A percentile compares a stretch with the other conserved stretches of the same genome.
Evolutionary conservation across 2,329 filamentous ascomycete genomes (phyloP).

Genomic region (Myotisia sp.): DNA sequence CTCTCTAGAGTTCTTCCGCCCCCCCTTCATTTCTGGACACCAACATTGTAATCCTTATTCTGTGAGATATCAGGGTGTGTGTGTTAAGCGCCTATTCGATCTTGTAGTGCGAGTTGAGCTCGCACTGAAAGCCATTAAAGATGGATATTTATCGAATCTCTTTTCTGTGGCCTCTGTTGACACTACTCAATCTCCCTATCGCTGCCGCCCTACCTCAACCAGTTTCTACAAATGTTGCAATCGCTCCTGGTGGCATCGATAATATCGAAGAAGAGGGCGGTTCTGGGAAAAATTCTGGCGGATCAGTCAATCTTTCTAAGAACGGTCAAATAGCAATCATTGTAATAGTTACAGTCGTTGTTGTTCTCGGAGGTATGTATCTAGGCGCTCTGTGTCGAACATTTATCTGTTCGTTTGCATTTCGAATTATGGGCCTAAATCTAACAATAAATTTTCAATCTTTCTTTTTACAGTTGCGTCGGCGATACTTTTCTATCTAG

Average conservation of each 20-base stretch:
- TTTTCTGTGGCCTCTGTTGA: background rate
- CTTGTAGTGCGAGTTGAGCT: too few relatives aligned
- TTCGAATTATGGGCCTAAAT: background rate
- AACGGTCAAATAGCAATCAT: constrained; percentile 62
- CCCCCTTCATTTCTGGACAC: too few relatives aligned
- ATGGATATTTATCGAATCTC: background rate
- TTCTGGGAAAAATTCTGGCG: constrained; percentile 48
- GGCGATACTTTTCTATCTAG: constrained; percentile 58
- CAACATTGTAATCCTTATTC: too few relatives aligned
- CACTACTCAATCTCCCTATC: background rate
- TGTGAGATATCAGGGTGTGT: too few relatives aligned
- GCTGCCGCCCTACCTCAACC: background rate
- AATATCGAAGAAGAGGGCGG: constrained; percentile 38
- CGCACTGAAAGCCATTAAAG: too few relatives aligned
- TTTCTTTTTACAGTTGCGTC: constrained; percentile 39
- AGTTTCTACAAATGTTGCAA: background rate
- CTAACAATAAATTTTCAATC: too few relatives aligned
- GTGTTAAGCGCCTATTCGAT: too few relatives aligned
- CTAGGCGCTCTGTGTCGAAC: constrained; percentile 7
- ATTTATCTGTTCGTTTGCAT: background rate
- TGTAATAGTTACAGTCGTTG: constrained; percentile 52
- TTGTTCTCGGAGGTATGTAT: constrained; percentile 53
- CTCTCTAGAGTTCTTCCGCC: too few relatives aligned
- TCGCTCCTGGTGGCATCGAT: constrained; percentile 6
- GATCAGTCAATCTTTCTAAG: constrained; percentile 49